These are phyloP conservation scores for Lactifluus pinguis DNA, from an alignment of 768 basidiomycete genomes.

Conservation along the genomic window DNA sequence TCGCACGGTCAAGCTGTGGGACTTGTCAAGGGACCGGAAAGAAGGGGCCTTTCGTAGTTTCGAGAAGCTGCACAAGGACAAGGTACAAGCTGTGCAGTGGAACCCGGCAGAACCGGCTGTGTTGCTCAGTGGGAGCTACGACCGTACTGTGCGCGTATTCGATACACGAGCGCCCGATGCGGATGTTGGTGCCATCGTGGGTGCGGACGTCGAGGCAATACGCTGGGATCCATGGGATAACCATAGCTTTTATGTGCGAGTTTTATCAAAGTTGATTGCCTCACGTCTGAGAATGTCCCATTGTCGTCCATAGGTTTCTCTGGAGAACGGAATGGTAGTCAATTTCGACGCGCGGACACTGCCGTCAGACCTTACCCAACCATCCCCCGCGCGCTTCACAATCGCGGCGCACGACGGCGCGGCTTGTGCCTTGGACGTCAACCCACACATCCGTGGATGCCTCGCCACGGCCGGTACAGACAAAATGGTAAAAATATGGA, in stretches of 20 bases:
- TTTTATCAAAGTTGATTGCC: neutral
- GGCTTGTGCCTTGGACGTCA: constrained; percentile 82
- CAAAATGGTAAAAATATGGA: constrained; percentile 96
- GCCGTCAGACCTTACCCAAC: constrained; percentile 52
- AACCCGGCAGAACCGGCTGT: constrained; percentile 83
- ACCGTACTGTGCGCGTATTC: constrained; percentile 90
- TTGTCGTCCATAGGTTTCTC: constrained; percentile 54
- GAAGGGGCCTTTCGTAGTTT: constrained; percentile 77
- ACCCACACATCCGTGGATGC: constrained; percentile 82
- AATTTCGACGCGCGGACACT: constrained; percentile 87
- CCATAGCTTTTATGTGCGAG: constrained; percentile 74
- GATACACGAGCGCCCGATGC: constrained; percentile 78
- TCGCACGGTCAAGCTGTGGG: constrained; percentile 95
- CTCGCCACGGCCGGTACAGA: constrained; percentile 92
- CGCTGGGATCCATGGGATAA: constrained; percentile 95
- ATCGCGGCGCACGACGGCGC: constrained; percentile 91
- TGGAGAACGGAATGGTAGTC: constrained; percentile 90
- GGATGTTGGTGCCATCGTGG: constrained; percentile 78
- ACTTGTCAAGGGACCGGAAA: constrained; percentile 62
- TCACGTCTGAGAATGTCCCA: neutral
- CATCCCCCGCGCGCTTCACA: constrained; percentile 74
- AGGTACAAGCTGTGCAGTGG: constrained; percentile 96
- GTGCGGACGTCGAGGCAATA: constrained; percentile 88
- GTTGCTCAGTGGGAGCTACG: constrained; percentile 87
- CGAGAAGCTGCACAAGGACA: constrained; percentile 74